A percentile compares a stretch with the other conserved stretches of the same genome.
Evolutionary conservation across 1,284 basidiomycete genomes (phyloP).

Genomic region (Papiliotrema laurentii): DNA sequence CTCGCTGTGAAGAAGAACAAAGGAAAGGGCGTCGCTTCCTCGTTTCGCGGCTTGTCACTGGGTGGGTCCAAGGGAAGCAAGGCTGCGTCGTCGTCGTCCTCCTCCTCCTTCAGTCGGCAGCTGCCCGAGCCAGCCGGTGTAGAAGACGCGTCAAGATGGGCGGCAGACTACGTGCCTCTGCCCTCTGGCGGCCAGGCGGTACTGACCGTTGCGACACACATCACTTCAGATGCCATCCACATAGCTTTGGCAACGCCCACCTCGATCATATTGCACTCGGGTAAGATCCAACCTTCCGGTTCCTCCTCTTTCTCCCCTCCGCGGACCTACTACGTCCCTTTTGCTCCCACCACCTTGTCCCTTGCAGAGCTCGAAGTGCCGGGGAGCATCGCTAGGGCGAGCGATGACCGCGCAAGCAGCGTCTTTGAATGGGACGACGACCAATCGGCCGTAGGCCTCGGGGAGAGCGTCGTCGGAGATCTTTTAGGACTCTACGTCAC

Average conservation of each 20-base stretch:
- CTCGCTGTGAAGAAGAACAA: background rate
- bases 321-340: constrained; percentile 2
- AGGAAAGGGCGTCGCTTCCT: background rate
- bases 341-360: background rate
- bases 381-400: background rate
- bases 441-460: background rate
- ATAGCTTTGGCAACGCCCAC: constrained; percentile 1
- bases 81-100: background rate
- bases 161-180: background rate
- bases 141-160: background rate
- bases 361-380: constrained; percentile 1
- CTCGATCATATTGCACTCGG: constrained; percentile 1
- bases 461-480: background rate
- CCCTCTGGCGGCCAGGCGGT: background rate
- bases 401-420: background rate
- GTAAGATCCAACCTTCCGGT: background rate
- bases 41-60: background rate
- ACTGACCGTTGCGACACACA: background rate
- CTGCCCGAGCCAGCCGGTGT: background rate
- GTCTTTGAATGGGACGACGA: constrained; percentile 2
- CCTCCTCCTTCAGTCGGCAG: background rate
- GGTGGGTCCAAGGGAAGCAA: background rate
- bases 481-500: background rate
- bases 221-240: background rate
- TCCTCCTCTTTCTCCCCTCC: constrained; percentile 1